These are phyloP conservation scores for Dendryphion nanum DNA, from an alignment of 2,329 filamentous ascomycete species.

Conservation along the genomic window DNA sequence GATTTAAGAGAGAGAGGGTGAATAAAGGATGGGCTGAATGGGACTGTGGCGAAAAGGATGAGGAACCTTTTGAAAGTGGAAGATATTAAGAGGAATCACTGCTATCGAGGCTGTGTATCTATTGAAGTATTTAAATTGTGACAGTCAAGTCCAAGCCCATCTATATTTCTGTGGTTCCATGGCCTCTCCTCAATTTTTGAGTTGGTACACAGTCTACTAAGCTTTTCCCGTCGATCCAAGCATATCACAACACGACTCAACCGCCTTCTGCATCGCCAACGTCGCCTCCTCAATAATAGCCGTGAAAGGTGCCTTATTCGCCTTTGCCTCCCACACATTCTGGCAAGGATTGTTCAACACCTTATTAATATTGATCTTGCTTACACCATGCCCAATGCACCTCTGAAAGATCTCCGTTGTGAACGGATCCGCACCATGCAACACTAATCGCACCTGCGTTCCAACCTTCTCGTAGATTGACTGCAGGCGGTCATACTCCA, in stretches of 20 bases:
- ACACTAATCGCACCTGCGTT: constrained; percentile 48
- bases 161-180: no score
- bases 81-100: no score
- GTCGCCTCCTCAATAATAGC: constrained; percentile 53
- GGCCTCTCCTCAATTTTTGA: no score
- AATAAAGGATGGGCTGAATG: no score
- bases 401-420: constrained; percentile 51
- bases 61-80: no score
- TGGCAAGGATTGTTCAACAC: constrained; percentile 52
- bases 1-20: no score
- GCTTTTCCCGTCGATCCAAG: constrained; percentile 35
- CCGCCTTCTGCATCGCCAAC: constrained; percentile 50
- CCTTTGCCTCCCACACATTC: constrained; percentile 45
- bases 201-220: no score
- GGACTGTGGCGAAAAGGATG: no score
- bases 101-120: no score
- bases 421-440: constrained; percentile 58
- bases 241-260: constrained; percentile 55
- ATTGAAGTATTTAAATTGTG: no score
- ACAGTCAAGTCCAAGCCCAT: no score
- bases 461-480: constrained; percentile 48
- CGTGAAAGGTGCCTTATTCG: constrained; percentile 51
- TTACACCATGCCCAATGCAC: constrained; percentile 53
- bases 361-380: constrained; percentile 58
- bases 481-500: constrained; percentile 59